These are phyloP conservation scores for Periconia sp. DNA, from an alignment of 2,329 filamentous ascomycete genomes.

Conservation along the genomic window DNA sequence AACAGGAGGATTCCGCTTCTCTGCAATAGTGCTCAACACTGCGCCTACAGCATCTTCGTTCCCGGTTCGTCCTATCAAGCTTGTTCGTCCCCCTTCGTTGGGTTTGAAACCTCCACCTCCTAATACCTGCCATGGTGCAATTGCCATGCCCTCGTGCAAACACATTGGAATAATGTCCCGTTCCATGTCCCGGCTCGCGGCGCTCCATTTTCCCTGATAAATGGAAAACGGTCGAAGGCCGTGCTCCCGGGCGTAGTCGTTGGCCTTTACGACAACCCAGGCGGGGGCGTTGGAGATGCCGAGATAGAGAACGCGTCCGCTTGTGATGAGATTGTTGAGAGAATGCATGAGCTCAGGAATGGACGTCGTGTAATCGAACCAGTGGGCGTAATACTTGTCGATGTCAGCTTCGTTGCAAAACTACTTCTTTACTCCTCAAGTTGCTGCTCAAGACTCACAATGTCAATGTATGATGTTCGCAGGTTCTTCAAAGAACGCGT, in stretches of 20 bases:
- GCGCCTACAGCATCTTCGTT: constrained; percentile 56
- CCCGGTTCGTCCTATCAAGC: constrained; percentile 47
- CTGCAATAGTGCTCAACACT: constrained; percentile 62
- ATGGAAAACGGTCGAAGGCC: constrained; percentile 43
- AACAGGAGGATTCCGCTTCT: constrained; percentile 51
- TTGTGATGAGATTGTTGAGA: constrained; percentile 45
- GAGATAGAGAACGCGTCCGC: constrained; percentile 49
- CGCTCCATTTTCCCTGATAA: constrained; percentile 47
- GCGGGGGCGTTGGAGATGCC: constrained; percentile 49
- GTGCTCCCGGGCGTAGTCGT: constrained; percentile 44
- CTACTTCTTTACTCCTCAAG: not conserved
- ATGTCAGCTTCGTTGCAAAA: constrained; percentile 19
- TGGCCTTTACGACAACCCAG: constrained; percentile 37
- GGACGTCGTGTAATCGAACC: constrained; percentile 47
- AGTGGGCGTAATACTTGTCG: constrained; percentile 38
- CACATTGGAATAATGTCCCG: constrained; percentile 51
- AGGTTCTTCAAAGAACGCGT: constrained; percentile 21
- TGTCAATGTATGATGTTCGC: constrained; percentile 67
- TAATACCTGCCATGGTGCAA: constrained; percentile 58
- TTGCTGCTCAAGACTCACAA: constrained; percentile 15
- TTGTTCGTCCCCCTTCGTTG: constrained; percentile 42
- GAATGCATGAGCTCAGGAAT: constrained; percentile 49
- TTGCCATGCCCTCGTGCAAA: constrained; percentile 44
- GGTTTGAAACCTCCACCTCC: constrained; percentile 48
- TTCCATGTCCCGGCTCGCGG: constrained; percentile 48